Evolutionary conservation across 768 basidiomycete genomes (phyloP).

Genomic region (Pleurotus giganteus): DNA sequence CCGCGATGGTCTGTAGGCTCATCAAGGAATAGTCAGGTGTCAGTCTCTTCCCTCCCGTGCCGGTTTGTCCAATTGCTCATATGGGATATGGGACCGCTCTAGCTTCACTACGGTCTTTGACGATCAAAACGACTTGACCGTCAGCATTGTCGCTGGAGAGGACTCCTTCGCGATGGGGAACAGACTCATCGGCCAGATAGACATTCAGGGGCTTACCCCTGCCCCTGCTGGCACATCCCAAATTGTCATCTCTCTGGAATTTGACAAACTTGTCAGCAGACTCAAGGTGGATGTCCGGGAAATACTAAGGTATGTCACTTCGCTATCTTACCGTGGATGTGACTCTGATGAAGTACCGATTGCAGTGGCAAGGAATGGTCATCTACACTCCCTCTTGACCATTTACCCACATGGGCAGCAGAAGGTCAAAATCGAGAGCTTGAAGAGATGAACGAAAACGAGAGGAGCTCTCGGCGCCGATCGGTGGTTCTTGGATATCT

Average conservation of each 20-base stretch:
- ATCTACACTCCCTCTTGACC: not conserved
- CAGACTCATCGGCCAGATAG: slow-evolving; percentile 87
- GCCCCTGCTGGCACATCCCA: slow-evolving; percentile 89
- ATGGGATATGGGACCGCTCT: not conserved
- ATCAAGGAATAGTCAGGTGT: slow-evolving; percentile 48
- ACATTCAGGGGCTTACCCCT: slow-evolving; percentile 86
- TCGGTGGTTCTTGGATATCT: not conserved
- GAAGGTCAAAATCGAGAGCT: not conserved
- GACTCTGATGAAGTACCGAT: not conserved
- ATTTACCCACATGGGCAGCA: not conserved
- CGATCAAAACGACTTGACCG: slow-evolving; percentile 86
- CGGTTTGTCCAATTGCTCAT: not conserved
- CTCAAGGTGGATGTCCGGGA: not conserved
- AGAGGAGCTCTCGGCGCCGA: not conserved
- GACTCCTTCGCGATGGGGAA: slow-evolving; percentile 88
- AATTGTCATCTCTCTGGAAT: slow-evolving; percentile 88
- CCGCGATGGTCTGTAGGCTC: slow-evolving; percentile 49
- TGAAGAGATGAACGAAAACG: not conserved
- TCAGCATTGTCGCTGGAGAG: slow-evolving; percentile 90
- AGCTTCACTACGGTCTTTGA: slow-evolving; percentile 87
- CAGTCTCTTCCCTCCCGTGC: slow-evolving; percentile 8
- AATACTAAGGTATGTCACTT: not conserved
- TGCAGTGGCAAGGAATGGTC: not conserved
- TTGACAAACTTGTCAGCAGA: slow-evolving; percentile 66
- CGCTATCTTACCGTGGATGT: not conserved